A percentile compares a stretch with the other conserved stretches of the same genome.
phyloP scores from a whole-genome alignment of 345 rosid species.

The Gossypium sturtianum region DNA sequence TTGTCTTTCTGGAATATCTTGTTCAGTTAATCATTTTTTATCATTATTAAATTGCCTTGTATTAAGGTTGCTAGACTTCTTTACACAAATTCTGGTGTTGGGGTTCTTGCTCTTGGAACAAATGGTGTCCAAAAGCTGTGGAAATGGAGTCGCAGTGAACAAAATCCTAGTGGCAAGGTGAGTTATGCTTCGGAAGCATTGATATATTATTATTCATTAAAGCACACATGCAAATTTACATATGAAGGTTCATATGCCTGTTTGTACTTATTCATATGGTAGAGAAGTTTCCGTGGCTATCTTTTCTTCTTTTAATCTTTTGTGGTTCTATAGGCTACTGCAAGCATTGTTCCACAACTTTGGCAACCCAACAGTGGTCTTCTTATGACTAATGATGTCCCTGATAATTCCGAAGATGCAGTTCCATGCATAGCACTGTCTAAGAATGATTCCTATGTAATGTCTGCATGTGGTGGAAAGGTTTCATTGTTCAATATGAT shows the following conservation, averaged over 20 bases:
- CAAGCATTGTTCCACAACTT: constrained; percentile 21
- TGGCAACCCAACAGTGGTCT: constrained; percentile 34
- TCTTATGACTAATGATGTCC: constrained; percentile 29
- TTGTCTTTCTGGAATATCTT: not conserved
- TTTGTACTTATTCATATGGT: not conserved
- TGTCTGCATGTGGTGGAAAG: constrained; percentile 58
- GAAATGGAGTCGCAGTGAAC: constrained; percentile 52
- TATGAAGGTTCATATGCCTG: not conserved
- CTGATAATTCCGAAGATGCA: constrained; percentile 27
- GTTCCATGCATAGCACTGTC: constrained; percentile 54
- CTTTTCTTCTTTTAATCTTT: not conserved
- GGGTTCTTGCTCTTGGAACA: constrained; percentile 9
- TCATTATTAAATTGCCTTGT: constrained; percentile 6
- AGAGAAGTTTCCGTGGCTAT: not conserved
- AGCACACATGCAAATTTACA: not conserved
- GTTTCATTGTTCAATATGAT: constrained; percentile 53
- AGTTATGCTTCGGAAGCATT: constrained; percentile 1
- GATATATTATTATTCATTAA: not conserved
- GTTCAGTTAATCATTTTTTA: not conserved
- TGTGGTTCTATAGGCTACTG: constrained; percentile 20
- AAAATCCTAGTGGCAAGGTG: constrained; percentile 49
- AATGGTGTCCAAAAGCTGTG: constrained; percentile 39
- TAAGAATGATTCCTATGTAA: constrained; percentile 54
- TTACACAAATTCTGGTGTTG: constrained; percentile 47
- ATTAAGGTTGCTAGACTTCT: constrained; percentile 48